Percentiles rank a stretch among this genome's conserved stretches.
phyloP scores from a whole-genome alignment of 2,329 filamentous ascomycete genomes.

The Nemania serpens region DNA sequence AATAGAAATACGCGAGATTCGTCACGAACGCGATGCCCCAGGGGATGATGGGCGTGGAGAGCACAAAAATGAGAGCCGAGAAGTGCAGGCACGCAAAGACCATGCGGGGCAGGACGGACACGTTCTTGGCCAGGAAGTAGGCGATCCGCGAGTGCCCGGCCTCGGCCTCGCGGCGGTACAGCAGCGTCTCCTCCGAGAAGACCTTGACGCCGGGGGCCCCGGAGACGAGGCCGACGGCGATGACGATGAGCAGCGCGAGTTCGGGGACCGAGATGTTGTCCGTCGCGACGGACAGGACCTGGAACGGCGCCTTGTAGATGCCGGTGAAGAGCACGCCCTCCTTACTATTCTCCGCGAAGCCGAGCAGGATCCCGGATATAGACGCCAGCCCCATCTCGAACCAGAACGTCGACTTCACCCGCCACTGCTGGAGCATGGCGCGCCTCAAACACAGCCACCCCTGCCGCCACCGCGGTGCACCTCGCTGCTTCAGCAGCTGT shows the following conservation, averaged over 20 bases:
- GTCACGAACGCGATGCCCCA: conserved; percentile 54
- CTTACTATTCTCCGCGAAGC: conserved; percentile 54
- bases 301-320: conserved; percentile 55
- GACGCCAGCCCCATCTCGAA: conserved; percentile 59
- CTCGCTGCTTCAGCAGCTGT: conserved; percentile 53
- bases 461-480: conserved; percentile 55
- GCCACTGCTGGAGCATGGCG: conserved; percentile 61
- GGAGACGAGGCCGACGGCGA: conserved; percentile 60
- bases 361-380: conserved; percentile 58
- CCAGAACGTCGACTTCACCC: conserved; percentile 54
- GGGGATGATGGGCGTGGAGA: conserved; percentile 55
- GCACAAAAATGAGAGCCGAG: conserved; percentile 54
- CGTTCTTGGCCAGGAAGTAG: conserved; percentile 61
- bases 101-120: conserved; percentile 58
- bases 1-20: conserved; percentile 62
- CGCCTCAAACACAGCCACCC: conserved; percentile 57
- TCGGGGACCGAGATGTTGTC: conserved; percentile 57
- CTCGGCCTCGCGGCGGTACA: conserved; percentile 60
- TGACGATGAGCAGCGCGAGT: conserved; percentile 56
- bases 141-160: conserved; percentile 60
- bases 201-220: conserved; percentile 59
- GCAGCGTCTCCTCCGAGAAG: conserved; percentile 60
- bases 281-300: conserved; percentile 55
- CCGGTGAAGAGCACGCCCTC: conserved; percentile 59
- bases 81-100: conserved; percentile 58